Evolutionary conservation across 2,329 filamentous ascomycete species (phyloP).

Genomic region (Ceratocystis cacaofunesta): DNA sequence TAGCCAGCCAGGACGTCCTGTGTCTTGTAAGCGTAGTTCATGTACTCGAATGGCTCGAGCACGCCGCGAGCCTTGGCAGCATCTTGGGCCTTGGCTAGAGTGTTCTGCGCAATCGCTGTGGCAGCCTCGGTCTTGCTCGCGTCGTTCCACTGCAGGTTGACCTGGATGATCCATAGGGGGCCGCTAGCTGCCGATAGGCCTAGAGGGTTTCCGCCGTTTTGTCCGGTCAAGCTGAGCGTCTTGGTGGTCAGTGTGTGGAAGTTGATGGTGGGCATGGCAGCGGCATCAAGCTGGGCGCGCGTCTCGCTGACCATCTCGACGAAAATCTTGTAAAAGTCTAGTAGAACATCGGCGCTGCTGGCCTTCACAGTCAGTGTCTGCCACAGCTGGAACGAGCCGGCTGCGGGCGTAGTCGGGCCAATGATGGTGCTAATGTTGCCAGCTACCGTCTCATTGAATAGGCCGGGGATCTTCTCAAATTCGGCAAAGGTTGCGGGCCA

Average conservation of each 20-base stretch:
- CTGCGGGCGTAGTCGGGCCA: background rate
- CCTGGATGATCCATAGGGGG: slow-evolving; percentile 19
- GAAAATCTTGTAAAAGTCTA: slow-evolving; percentile 21
- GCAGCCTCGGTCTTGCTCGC: slow-evolving; percentile 18
- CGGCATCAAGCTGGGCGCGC: slow-evolving; percentile 6
- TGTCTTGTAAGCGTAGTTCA: slow-evolving; percentile 30
- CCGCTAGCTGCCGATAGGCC: slow-evolving; percentile 23
- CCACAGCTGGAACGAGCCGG: slow-evolving; percentile 9
- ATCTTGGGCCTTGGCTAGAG: slow-evolving; percentile 18
- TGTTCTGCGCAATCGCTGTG: slow-evolving; percentile 16
- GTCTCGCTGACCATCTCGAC: slow-evolving; percentile 24
- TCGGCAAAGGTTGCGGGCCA: background rate
- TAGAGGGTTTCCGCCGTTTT: slow-evolving; percentile 27
- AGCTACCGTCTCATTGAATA: background rate
- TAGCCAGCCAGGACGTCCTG: slow-evolving; percentile 29
- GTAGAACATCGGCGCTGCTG: slow-evolving; percentile 22
- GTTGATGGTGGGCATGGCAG: slow-evolving; percentile 20
- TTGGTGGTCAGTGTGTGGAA: slow-evolving; percentile 30
- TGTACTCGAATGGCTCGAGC: slow-evolving; percentile 23
- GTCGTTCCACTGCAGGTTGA: slow-evolving; percentile 20
- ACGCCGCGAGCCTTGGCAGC: slow-evolving; percentile 7
- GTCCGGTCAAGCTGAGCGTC: slow-evolving; percentile 24
- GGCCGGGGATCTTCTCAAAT: background rate
- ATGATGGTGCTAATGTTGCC: slow-evolving; percentile 1
- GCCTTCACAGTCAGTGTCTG: slow-evolving; percentile 16